Percentiles rank a stretch among this genome's conserved stretches.
Conservation (phyloP, 768 basidiomycete species). For the Trametes elegans region DNA sequence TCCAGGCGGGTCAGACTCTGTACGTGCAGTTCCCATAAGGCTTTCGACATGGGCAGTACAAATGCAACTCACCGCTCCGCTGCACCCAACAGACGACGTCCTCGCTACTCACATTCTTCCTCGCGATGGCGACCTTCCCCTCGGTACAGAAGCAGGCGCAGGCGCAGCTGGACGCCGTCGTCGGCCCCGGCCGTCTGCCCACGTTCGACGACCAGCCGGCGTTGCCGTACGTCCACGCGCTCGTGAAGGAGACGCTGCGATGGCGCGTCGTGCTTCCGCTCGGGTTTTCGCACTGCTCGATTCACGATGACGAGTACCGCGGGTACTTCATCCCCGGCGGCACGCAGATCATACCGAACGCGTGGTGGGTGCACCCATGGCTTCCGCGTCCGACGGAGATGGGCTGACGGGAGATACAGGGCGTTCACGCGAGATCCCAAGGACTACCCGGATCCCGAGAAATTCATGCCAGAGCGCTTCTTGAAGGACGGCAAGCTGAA, state of each 20-base stretch:
- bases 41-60: background rate
- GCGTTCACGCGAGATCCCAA: too few relatives aligned
- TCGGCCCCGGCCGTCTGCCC: conserved; percentile 19
- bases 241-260: conserved; percentile 11
- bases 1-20: conserved; percentile 10
- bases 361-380: conserved; percentile 3
- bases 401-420: too few relatives aligned
- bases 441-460: conserved; percentile 14
- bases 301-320: conserved; percentile 11
- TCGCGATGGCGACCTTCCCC: conserved; percentile 18
- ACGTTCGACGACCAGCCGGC: conserved; percentile 6
- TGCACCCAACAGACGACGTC: background rate
- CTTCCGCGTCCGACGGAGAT: too few relatives aligned
- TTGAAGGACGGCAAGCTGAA: background rate
- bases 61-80: background rate
- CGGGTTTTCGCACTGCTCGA: conserved; percentile 31
- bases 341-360: conserved; percentile 10
- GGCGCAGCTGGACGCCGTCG: conserved; percentile 17
- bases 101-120: conserved; percentile 7
- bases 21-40: too few relatives aligned
- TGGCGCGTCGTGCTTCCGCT: conserved; percentile 18
- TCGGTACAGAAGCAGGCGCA: conserved; percentile 14
- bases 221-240: conserved; percentile 18
- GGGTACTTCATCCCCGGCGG: conserved; percentile 12
- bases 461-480: conserved; percentile 22